Evolutionary conservation across 1,284 basidiomycete genomes (phyloP).

Genomic region (Apiotrichum brassicae): DNA sequence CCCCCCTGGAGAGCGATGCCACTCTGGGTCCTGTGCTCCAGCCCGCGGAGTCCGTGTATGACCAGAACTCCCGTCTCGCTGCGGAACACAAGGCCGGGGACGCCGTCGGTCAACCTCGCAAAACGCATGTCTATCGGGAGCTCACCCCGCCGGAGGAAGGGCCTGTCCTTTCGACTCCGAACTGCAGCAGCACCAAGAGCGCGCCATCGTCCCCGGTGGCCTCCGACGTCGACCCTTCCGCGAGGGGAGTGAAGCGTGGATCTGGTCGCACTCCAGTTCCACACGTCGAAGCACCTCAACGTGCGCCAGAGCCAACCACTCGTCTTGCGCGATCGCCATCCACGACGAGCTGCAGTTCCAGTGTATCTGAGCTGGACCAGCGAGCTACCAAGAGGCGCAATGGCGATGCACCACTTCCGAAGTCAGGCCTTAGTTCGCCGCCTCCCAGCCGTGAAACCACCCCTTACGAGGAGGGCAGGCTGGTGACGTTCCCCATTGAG

Average conservation of each 20-base stretch:
- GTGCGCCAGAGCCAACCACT: neutral
- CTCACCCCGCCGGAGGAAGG: constrained; percentile 4
- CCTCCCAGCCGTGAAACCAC: constrained; percentile 22
- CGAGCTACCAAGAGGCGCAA: constrained; percentile 16
- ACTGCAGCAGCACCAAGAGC: too few relatives aligned
- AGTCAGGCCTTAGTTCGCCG: constrained; percentile 21
- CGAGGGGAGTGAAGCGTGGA: constrained; percentile 22
- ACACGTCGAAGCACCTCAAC: neutral
- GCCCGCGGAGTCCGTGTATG: neutral
- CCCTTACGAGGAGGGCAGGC: constrained; percentile 1
- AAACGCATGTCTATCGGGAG: constrained; percentile 12
- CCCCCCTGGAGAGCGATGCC: constrained; percentile 22
- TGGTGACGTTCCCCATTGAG: constrained; percentile 5
- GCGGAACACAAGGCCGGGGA: constrained; percentile 36
- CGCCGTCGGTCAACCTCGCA: constrained; percentile 39
- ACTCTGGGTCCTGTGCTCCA: neutral
- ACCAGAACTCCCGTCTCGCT: too few relatives aligned
- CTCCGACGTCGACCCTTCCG: neutral
- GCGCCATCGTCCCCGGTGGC: too few relatives aligned
- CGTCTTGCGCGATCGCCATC: constrained; percentile 12
- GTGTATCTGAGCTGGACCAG: constrained; percentile 16
- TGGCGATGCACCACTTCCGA: constrained; percentile 7
- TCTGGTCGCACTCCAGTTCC: constrained; percentile 14
- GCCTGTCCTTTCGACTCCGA: too few relatives aligned
- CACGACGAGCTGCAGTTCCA: constrained; percentile 15